phyloP scores from a whole-genome alignment of 345 rosid species.

The Sisymbrium altissimum region DNA sequence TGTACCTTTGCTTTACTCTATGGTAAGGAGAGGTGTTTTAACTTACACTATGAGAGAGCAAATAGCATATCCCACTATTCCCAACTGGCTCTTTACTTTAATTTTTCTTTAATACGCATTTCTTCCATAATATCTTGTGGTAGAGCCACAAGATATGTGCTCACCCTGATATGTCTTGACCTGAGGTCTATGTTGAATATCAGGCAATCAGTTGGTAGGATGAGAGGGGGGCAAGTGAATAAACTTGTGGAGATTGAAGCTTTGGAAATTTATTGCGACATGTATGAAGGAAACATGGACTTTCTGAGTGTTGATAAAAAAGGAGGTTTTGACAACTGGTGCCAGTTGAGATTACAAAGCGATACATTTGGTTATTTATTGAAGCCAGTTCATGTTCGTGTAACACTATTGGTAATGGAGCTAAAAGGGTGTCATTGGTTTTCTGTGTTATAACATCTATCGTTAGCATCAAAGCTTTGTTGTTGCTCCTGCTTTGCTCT shows the following conservation, averaged over 20 bases:
- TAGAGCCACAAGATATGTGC: constrained; percentile 1
- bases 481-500: constrained; percentile 22
- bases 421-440: constrained; percentile 1
- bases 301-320: constrained; percentile 34
- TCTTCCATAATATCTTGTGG: background rate
- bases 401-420: constrained; percentile 57
- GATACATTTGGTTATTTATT: constrained; percentile 47
- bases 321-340: constrained; percentile 38
- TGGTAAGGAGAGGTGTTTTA: constrained; percentile 8
- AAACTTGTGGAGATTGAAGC: constrained; percentile 65
- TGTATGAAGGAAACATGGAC: constrained; percentile 39
- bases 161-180: constrained; percentile 17
- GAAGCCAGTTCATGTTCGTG: constrained; percentile 54
- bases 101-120: background rate
- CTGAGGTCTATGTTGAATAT: constrained; percentile 10
- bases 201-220: constrained; percentile 38
- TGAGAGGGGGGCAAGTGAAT: constrained; percentile 64
- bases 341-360: constrained; percentile 41
- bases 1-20: background rate
- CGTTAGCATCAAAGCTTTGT: background rate
- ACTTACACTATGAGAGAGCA: constrained; percentile 6
- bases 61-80: constrained; percentile 5
- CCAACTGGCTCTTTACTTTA: constrained; percentile 1
- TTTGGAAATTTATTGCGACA: constrained; percentile 70
- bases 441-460: constrained; percentile 14